Base-by-base conservation (phyloP, 768 basidiomycete species). In the Tylopilus cervinicoccineus region DNA sequence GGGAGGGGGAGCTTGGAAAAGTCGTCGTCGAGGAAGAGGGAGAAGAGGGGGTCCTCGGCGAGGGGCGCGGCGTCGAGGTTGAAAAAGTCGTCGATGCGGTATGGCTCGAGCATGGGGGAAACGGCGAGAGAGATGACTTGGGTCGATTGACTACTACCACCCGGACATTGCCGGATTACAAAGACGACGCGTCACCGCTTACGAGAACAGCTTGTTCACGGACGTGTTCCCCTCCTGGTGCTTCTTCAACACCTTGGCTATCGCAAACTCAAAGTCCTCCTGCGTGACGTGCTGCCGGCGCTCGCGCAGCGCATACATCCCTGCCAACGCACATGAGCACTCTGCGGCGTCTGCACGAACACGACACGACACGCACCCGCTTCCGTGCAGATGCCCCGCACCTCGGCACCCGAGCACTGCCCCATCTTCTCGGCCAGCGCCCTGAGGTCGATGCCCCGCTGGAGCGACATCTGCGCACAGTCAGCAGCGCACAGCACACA, bases 391-490 rank as follows among this genome's bases (percentile, higher is more conserved):
- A 96, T 96, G 70, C 93, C 95, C 14, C 95, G 80, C 14, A 97
- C 95, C 67, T 99, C 95, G 2, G 95, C 95, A 56, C 95, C 95
- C 2, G 92, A 95, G 65, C 95, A 97, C 63, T 96, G 92, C 0
- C 95, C 95, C 95, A 98, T 99, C 78, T 99, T 98, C 68, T 98
- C 95, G 0, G 95, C 95, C 3, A 99, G 76, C 2, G 86, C 84
- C 14, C 92, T 87, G n/a, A 97, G 78, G 71, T 99, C 93, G 69
- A 99, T 99, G 2, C 94, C 94, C 50, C 95, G 81, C 71, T 98
- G 95, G 26, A 98, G 75, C 1, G 93, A 97, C 95, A 98, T 99
- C 89, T 93, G 54, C 1, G 19, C 9, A 26, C 14, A 23, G 23
- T 50, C 20, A 54, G 44, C 46, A n/a, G 4, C 22, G 26, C 13